Evolutionary conservation across 1,284 basidiomycete genomes (phyloP).

Genomic region (Ganoderma lucidum): DNA sequence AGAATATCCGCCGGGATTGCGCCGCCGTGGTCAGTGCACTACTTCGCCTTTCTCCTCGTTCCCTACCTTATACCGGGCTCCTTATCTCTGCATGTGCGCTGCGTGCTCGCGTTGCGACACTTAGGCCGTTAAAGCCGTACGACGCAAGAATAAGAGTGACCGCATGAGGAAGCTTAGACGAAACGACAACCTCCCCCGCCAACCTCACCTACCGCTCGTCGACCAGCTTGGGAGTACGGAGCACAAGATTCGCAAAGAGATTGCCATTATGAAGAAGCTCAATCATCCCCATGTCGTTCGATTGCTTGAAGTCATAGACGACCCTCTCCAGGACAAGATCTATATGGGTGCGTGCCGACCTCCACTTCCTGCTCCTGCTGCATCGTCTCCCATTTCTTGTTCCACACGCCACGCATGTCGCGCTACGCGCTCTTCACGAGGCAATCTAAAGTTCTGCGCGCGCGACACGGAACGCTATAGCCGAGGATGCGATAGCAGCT

Average conservation of each 20-base stretch:
- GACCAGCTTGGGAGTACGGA: conserved; percentile 78
- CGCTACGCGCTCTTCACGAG: conserved; percentile 5
- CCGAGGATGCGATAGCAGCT: conserved; percentile 7
- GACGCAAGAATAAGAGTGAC: conserved; percentile 62
- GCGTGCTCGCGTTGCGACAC: background rate
- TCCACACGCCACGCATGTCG: conserved; percentile 6
- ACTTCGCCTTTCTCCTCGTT: conserved; percentile 6
- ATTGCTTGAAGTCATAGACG: conserved; percentile 96
- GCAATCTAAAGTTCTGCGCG: background rate
- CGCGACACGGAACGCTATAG: conserved; percentile 1
- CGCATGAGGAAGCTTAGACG: conserved; percentile 69
- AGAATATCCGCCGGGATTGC: conserved; percentile 56
- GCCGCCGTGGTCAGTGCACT: conserved; percentile 48
- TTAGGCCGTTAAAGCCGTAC: conserved; percentile 88
- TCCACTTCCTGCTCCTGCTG: conserved; percentile 20
- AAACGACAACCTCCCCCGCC: conserved; percentile 58
- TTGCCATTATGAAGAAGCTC: conserved; percentile 98
- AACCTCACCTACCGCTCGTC: conserved; percentile 59
- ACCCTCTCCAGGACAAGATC: conserved; percentile 88
- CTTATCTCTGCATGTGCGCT: background rate
- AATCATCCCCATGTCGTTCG: conserved; percentile 92
- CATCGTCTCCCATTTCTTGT: background rate
- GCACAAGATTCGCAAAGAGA: conserved; percentile 87
- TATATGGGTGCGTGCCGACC: conserved; percentile 81
- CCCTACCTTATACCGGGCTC: background rate